These are phyloP conservation scores for Agrocybe praecox DNA, from an alignment of 768 basidiomycete genomes.

Conservation along the genomic window DNA sequence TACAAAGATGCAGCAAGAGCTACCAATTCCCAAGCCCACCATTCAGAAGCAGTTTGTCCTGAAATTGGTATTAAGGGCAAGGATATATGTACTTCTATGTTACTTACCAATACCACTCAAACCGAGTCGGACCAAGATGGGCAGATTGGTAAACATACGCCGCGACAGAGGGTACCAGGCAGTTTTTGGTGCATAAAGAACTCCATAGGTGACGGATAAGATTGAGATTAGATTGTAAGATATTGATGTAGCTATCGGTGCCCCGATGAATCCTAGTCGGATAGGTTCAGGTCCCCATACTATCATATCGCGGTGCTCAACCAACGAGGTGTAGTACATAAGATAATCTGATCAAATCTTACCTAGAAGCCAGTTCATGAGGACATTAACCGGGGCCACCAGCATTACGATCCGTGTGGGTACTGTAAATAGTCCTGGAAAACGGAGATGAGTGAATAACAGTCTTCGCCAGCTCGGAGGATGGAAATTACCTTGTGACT, in stretches of 20 bases:
- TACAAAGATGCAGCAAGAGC: conserved; percentile 56
- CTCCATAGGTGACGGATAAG: conserved; percentile 62
- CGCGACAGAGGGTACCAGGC: conserved; percentile 82
- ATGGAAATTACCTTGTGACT: conserved; percentile 67
- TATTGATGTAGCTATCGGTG: conserved; percentile 86
- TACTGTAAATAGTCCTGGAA: conserved; percentile 71
- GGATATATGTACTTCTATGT: background rate
- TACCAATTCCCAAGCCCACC: conserved; percentile 96
- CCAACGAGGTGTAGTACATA: background rate
- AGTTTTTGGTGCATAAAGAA: conserved; percentile 62
- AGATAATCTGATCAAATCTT: conserved; percentile 8
- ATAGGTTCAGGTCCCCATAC: conserved; percentile 85
- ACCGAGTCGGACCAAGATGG: conserved; percentile 73
- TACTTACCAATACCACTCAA: conserved; percentile 72
- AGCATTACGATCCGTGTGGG: conserved; percentile 84
- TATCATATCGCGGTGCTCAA: conserved; percentile 10
- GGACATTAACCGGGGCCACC: conserved; percentile 82
- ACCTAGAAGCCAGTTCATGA: conserved; percentile 86
- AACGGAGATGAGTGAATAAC: background rate
- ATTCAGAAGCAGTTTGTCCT: conserved; percentile 85
- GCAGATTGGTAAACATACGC: conserved; percentile 68
- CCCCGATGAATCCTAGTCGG: conserved; percentile 88
- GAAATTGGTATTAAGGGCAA: background rate
- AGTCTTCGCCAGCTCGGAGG: background rate
- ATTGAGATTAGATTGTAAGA: conserved; percentile 84